These are phyloP conservation scores for Cryptococcus hybrid DNA, from an alignment of 1,284 basidiomycete genomes.

Conservation along the genomic window DNA sequence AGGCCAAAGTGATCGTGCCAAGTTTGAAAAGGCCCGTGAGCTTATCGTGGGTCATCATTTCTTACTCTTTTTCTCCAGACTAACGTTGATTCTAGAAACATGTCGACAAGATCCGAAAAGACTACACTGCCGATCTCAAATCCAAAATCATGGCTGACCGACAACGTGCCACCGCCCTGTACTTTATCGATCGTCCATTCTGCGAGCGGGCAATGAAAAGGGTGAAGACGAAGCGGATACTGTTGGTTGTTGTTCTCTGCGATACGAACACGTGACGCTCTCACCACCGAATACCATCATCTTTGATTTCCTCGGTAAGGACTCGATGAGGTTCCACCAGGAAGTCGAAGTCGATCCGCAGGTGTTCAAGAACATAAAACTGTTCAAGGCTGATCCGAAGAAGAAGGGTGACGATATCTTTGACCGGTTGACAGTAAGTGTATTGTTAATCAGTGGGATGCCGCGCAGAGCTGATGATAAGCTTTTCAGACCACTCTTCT, in stretches of 20 bases:
- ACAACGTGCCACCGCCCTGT: slow-evolving; percentile 93
- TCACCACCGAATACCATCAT: slow-evolving; percentile 76
- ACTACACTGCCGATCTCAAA: slow-evolving; percentile 80
- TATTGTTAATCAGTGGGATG: background rate
- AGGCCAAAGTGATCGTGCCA: slow-evolving; percentile 91
- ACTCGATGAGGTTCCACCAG: slow-evolving; percentile 94
- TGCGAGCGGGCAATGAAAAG: slow-evolving; percentile 97
- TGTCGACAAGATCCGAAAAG: slow-evolving; percentile 81
- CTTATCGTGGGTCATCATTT: slow-evolving; percentile 65
- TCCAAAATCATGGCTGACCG: slow-evolving; percentile 88
- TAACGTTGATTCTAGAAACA: slow-evolving; percentile 60
- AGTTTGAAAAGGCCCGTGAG: slow-evolving; percentile 95
- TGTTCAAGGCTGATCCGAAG: slow-evolving; percentile 88
- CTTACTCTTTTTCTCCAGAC: background rate
- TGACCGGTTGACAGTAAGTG: slow-evolving; percentile 83
- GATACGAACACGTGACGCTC: slow-evolving; percentile 90
- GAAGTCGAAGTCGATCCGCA: slow-evolving; percentile 80
- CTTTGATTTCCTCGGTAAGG: slow-evolving; percentile 97
- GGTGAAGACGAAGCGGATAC: slow-evolving; percentile 97
- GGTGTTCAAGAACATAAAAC: slow-evolving; percentile 85
- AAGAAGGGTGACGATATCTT: slow-evolving; percentile 85
- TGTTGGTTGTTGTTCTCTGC: slow-evolving; percentile 92
- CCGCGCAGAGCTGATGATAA: slow-evolving; percentile 1
- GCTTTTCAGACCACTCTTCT: slow-evolving; percentile 66
- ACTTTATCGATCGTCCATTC: slow-evolving; percentile 87